These are phyloP conservation scores for Castanospermum australe DNA, from an alignment of 306 rosid genomes.

Conservation along the genomic window DNA sequence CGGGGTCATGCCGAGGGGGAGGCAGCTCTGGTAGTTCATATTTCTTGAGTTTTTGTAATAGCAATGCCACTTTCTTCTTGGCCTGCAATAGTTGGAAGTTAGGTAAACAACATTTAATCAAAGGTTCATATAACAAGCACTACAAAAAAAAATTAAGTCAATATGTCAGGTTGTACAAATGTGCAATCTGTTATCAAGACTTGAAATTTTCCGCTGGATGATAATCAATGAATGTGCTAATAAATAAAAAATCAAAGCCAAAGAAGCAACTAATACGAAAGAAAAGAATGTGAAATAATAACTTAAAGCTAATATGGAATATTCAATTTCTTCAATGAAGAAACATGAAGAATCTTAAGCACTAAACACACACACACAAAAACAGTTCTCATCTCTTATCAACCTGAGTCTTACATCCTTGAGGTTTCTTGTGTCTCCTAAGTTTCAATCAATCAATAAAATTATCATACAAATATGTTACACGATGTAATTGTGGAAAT, in stretches of 20 bases:
- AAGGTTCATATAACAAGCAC: background rate
- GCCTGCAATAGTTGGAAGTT: conserved; percentile 57
- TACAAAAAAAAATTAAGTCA: background rate
- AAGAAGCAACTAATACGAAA: background rate
- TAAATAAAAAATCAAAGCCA: conserved; percentile 8
- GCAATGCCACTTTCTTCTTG: conserved; percentile 92
- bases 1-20: conserved; percentile 87
- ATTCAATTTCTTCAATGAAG: background rate
- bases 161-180: background rate
- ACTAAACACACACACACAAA: background rate
- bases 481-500: background rate
- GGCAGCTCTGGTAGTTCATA: conserved; percentile 95
- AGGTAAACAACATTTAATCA: conserved; percentile 18
- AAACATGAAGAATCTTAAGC: background rate
- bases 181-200: background rate
- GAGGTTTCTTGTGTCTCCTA: background rate
- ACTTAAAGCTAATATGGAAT: background rate
- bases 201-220: conserved; percentile 1
- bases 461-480: background rate
- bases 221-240: background rate
- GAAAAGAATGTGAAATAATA: background rate
- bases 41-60: conserved; percentile 89
- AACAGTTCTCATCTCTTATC: background rate
- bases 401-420: background rate
- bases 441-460: conserved; percentile 2